Conservation (phyloP, 2,329 filamentous ascomycete genomes). For the Elsinoe ampelina region DNA sequence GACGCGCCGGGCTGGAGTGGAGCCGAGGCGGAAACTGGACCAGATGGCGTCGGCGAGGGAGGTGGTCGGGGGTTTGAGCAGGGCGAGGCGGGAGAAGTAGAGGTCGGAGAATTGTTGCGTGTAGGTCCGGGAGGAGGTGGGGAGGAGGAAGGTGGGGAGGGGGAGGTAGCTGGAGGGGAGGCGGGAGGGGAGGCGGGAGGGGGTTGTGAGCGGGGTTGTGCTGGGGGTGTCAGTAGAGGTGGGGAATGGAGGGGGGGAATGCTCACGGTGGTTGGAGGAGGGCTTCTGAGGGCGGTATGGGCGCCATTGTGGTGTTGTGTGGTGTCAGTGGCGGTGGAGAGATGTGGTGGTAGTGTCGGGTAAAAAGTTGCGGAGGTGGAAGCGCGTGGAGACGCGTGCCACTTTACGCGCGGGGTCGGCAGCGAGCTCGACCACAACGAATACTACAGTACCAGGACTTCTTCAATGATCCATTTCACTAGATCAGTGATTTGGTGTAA, state of each 20-base stretch:
- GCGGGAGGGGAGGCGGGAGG: slow-evolving; percentile 51
- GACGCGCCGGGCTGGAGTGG: slow-evolving; percentile 52
- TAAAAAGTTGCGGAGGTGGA: slow-evolving; percentile 7
- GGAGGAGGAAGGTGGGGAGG: slow-evolving; percentile 63
- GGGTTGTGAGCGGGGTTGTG: slow-evolving; percentile 18
- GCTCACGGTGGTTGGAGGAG: slow-evolving; percentile 17
- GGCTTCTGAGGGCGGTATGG: slow-evolving; percentile 6
- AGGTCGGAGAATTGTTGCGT: slow-evolving; percentile 95
- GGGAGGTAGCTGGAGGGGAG: slow-evolving; percentile 59
- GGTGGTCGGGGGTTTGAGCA: slow-evolving; percentile 77
- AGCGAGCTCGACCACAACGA: neutral
- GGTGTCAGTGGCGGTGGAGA: neutral
- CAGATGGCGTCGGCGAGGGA: slow-evolving; percentile 64
- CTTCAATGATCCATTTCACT: too few species aligned
- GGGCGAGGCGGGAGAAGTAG: slow-evolving; percentile 86
- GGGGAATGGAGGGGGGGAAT: neutral
- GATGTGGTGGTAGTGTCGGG: neutral
- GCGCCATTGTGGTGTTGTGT: neutral
- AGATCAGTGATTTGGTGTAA: neutral
- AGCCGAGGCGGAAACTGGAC: slow-evolving; percentile 55
- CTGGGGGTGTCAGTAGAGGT: neutral
- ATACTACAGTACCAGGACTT: too few species aligned
- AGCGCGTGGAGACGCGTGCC: slow-evolving; percentile 10
- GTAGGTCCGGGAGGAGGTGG: slow-evolving; percentile 61
- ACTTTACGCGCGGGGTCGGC: slow-evolving; percentile 10